phyloP scores from a whole-genome alignment of 345 rosid species.

The Pistacia vera region DNA sequence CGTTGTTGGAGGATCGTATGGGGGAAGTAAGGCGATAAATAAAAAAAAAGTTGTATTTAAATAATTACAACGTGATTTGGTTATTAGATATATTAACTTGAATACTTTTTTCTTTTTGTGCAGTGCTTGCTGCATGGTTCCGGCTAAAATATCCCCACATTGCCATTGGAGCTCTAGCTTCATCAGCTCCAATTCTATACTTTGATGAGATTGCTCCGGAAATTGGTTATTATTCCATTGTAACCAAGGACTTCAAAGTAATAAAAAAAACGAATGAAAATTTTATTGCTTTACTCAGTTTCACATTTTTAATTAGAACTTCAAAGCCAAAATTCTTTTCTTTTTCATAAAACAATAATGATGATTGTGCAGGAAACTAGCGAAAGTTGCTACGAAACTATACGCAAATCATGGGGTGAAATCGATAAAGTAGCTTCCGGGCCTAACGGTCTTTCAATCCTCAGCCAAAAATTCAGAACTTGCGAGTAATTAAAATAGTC shows the following conservation, averaged over 20 bases:
- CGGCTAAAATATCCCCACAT: conserved; percentile 71
- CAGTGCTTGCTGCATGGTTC: conserved; percentile 77
- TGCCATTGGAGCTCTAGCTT: conserved; percentile 64
- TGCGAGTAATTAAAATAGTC: conserved; percentile 44
- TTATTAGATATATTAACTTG: neutral
- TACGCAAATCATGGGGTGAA: conserved; percentile 55
- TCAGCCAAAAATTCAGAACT: conserved; percentile 63
- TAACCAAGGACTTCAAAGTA: conserved; percentile 58
- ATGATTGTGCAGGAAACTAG: conserved; percentile 47
- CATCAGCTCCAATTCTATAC: conserved; percentile 73
- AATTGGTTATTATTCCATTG: conserved; percentile 46
- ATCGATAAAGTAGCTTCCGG: conserved; percentile 55
- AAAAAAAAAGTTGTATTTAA: neutral
- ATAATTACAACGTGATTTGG: neutral
- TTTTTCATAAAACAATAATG: neutral
- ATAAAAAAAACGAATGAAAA: neutral
- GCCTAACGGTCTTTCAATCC: conserved; percentile 46
- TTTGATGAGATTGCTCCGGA: conserved; percentile 48
- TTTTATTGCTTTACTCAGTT: neutral
- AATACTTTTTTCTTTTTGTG: neutral
- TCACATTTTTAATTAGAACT: neutral
- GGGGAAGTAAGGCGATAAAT: conserved; percentile 36
- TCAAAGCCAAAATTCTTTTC: neutral
- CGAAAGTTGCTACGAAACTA: conserved; percentile 51
- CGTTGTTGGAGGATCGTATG: conserved; percentile 49